Percentiles rank a stretch among this genome's conserved stretches.
These are phyloP conservation scores for Chlorella sp. DNA, from an alignment of 139 green algal genomes.

Conservation along the genomic window DNA sequence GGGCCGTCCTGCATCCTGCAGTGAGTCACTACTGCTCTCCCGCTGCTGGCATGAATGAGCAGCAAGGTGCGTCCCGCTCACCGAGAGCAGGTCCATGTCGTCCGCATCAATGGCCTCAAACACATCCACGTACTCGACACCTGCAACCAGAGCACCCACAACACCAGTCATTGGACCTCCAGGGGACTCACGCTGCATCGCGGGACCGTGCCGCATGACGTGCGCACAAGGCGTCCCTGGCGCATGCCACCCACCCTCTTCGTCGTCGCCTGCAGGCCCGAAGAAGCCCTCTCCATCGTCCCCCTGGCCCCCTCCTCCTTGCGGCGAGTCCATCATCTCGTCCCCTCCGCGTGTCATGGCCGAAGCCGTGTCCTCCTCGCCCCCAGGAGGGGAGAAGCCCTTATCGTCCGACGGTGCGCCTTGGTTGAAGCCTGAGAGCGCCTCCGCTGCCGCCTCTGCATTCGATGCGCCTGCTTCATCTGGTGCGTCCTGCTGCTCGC, in stretches of 20 bases:
- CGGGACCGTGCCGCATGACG: background rate
- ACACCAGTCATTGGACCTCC: background rate
- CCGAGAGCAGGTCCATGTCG: constrained; percentile 24
- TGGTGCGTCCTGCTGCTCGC: too few relatives aligned
- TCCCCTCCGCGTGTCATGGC: too few relatives aligned
- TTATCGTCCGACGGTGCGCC: too few relatives aligned
- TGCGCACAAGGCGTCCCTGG: background rate
- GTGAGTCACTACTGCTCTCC: background rate
- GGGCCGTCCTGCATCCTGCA: background rate
- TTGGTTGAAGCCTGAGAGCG: too few relatives aligned
- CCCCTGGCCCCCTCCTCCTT: background rate
- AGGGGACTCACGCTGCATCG: background rate
- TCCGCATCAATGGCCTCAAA: constrained; percentile 25
- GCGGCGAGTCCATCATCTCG: background rate
- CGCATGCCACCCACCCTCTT: background rate
- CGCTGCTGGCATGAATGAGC: background rate
- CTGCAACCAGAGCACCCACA: background rate
- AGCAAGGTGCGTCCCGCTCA: background rate
- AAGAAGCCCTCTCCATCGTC: background rate
- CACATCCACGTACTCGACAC: constrained; percentile 15
- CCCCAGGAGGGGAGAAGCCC: too few relatives aligned
- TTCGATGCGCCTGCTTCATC: too few relatives aligned
- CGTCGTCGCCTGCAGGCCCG: background rate
- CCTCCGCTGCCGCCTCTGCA: too few relatives aligned
- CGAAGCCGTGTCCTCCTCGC: too few relatives aligned